Evolutionary conservation across 2,329 filamentous ascomycete genomes (phyloP), one percentile per base, ranked within the genome.

Genomic region (Pseudocercospora vitis): DNA sequence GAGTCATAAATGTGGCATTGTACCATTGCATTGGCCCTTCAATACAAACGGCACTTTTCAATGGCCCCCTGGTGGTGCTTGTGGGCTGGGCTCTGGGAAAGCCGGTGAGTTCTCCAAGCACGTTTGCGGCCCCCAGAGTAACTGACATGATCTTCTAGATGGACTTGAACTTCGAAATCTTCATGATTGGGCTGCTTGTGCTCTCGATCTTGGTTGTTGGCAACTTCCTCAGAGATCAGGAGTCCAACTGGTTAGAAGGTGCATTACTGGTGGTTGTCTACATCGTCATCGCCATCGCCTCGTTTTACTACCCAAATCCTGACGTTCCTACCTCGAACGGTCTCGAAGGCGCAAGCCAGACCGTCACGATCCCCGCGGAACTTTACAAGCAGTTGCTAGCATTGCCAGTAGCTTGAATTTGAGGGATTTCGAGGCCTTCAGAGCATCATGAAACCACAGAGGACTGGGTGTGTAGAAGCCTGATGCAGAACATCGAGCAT

Each of bases 211-310:
- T 96, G 33, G 65, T 65, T 21, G 64, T 65, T 28, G 56, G 91
- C 1, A 88, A 90, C 55, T 95, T 96, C 71, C 73, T 96, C 47
- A 79, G 90, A 44, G 91, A 96, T 68, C 84, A 88, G 60, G 92
- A 92, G 77, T 89, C 84, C 55, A 95, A 96, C 66, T 96, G 95
- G 67, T 80, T 96, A 3, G 91, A 96, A 70, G 91, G 91, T 1
- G 81, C 84, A 21, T 78, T 96, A 14, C 88, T 89, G 60, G 82
- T 96, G 48, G 56, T 88, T 49, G 78, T 84, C 7, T 86, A 86
- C 64, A 66, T 84, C 35, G 82, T 85, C 63, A 82, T 86, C 58
- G 82, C 82, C 1, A 75, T 85, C 33, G 76, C 76, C 14, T 78
- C 81, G 0, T 86, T 78, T 73, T 85, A 80, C 65, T 85, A 84